phyloP scores from a whole-genome alignment of 495 filamentous ascomycete genomes.

The Aspergillus incahuasiensis region DNA sequence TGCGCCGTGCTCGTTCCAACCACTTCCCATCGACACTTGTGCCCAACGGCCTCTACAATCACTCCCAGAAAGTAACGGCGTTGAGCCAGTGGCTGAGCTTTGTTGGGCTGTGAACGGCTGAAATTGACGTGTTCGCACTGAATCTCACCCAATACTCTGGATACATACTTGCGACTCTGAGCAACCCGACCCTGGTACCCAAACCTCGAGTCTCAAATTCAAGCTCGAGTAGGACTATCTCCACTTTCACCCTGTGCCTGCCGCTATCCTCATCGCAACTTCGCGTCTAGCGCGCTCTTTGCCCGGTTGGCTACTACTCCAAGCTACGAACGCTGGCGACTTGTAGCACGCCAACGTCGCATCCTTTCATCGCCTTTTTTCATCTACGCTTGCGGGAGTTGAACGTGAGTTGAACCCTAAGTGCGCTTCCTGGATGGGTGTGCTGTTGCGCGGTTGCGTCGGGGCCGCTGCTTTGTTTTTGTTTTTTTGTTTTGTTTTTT shows the following conservation, averaged over 20 bases:
- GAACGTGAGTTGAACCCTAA: conserved; percentile 3
- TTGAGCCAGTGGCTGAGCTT: conserved; percentile 8
- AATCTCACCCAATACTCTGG: background rate
- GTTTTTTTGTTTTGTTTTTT: conserved; percentile 3
- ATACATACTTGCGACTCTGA: conserved; percentile 3
- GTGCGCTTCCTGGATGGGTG: background rate
- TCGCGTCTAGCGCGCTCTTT: background rate
- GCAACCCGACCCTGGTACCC: background rate
- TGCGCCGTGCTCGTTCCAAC: background rate
- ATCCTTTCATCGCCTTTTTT: background rate
- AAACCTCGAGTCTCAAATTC: background rate
- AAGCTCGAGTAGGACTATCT: background rate
- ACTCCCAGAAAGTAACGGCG: background rate
- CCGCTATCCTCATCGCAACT: background rate
- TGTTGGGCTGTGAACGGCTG: conserved; percentile 2
- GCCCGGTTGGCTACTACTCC: background rate
- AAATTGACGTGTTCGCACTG: background rate
- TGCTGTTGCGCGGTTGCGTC: background rate
- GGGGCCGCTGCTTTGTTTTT: background rate
- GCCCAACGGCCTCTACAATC: conserved; percentile 1
- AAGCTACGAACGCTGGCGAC: background rate
- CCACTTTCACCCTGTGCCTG: background rate
- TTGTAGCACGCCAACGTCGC: background rate
- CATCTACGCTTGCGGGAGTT: background rate
- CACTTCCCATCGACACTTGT: background rate